Base-by-base conservation (phyloP, 2,329 filamentous ascomycete species). In the Clonostachys rosea region DNA sequence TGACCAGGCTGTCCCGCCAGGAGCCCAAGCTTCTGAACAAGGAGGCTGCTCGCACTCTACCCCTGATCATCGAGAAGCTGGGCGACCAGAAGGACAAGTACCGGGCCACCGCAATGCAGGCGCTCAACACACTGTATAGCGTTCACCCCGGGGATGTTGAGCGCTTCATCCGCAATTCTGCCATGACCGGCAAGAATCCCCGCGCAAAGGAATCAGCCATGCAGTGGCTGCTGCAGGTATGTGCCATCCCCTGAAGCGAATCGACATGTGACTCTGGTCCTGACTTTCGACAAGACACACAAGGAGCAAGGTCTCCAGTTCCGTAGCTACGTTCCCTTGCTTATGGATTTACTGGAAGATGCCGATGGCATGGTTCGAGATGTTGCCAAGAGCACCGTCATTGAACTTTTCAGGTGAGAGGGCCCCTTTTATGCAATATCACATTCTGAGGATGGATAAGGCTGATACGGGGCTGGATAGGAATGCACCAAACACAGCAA, bases 271-370 rank as follows among this genome's bases (percentile, higher is more conserved):
- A 12, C 24, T 30, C 8, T 30, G 4, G 9, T 30, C 8, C 24
- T 30, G 24, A 30, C 34, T 34, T 11, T 16, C 13, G 14, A 20
- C 16, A 60, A 90, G 79, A 95, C 92, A 85, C 87, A 94, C 63
- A 80, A 85, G 60, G 86, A 89, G 46, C 81, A 91, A 49, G 83
- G 82, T 37, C 73, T 96, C 54, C 84, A 85, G 36, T 96, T 96
- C 68, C 86, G 89, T 52, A 74, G 73, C 58, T 96, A 95, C 62
- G 91, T 95, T 2, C 86, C 89, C 4, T 78, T 79, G 11, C 76
- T 96, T 39, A 92, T 96, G 70, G 86, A 89, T 47, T 79, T 94
- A 54, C 78, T 96, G 40, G 92, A 96, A 67, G 91, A 96, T 64
- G 87, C 91, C 10, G 92, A 96, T 63, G 86, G 87, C 44, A 85